phyloP scores from a whole-genome alignment of 495 filamentous ascomycete genomes.

The Jackrogersella minutella region DNA sequence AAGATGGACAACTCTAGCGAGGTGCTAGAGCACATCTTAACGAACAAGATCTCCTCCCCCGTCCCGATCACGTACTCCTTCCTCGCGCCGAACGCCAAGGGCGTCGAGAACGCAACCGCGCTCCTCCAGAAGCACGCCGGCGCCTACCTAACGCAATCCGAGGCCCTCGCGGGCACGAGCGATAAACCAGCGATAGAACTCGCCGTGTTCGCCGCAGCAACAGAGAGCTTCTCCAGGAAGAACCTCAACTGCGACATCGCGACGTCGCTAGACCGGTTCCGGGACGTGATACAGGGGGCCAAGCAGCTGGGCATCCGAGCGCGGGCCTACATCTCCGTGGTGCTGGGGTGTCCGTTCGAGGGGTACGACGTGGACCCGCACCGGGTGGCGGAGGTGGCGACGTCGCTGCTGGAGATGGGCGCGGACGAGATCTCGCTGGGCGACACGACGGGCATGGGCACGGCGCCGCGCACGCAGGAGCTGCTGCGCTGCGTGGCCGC shows the following conservation, averaged over 20 bases:
- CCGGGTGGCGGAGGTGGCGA: conserved; percentile 83
- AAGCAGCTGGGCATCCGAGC: conserved; percentile 76
- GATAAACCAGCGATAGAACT: conserved; percentile 70
- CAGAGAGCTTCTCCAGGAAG: conserved; percentile 86
- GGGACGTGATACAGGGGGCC: conserved; percentile 75
- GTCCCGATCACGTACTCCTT: conserved; percentile 86
- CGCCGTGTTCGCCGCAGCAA: conserved; percentile 91
- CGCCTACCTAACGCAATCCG: conserved; percentile 49
- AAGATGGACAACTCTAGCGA: conserved; percentile 93
- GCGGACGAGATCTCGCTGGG: conserved; percentile 93
- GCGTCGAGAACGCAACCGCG: conserved; percentile 65
- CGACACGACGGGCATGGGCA: conserved; percentile 97
- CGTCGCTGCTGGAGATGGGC: conserved; percentile 88
- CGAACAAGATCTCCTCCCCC: conserved; percentile 69
- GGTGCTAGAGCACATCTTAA: conserved; percentile 78
- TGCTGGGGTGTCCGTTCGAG: conserved; percentile 93
- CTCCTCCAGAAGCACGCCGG: conserved; percentile 51
- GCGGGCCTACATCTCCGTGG: conserved; percentile 93
- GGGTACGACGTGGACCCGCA: conserved; percentile 81
- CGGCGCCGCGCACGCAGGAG: conserved; percentile 77
- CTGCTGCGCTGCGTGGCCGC: conserved; percentile 74
- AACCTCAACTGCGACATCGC: conserved; percentile 92
- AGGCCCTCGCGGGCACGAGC: conserved; percentile 35
- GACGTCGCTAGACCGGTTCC: conserved; percentile 79
- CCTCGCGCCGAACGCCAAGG: conserved; percentile 88